Base-by-base conservation (phyloP, 805 yeast genomes). In the Wickerhamiella cacticola region DNA sequence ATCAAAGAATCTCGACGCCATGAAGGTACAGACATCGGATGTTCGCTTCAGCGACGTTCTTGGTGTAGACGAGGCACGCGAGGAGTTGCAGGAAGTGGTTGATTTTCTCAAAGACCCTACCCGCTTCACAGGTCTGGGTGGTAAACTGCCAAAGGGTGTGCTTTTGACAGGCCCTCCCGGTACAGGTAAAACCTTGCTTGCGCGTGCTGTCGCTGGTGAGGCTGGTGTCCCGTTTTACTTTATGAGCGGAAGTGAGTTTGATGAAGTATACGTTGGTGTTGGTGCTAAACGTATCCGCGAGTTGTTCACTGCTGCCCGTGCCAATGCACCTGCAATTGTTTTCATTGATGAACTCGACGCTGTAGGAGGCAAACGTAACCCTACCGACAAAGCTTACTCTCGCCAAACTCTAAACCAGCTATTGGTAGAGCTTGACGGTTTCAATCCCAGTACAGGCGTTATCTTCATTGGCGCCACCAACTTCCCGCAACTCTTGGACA, bases 241-340 rank as follows among this genome's bases (percentile, higher is more conserved):
- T 66, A 89, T 92, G 96, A 84, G 95, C 5, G 98, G 98, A 41
- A 85, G 96, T 1, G 98, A 92, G 64, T 92, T 92, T 62, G 99
- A 94, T 63, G 98, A 92, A 67, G 75, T 94, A 56, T 92, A 89
- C 60, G 98, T 92, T 18, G 99, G 99, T 63, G 97, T 94, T 41
- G 99, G 99, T 62, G 98, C 99, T 48, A 89, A 88, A 65, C 77
- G 98, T 61, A 94, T 92, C 48, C 80, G 99, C 57, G 98, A 94
- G 60, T 73, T 92, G 54, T 92, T 92, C 59, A 69, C 79, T 5
- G 94, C 92, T 56, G 99, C 99, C 3, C 74, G 96, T 57, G 85
- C 87, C 26, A 82, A 87, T 61, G 87, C 96, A 0, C 99, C 99
- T 1, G 96, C 97, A 1, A 92, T 92, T 54, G 83, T 92, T 49